Evolutionary conservation across 2,329 filamentous ascomycete genomes (phyloP), one percentile per base, ranked within the genome.

Genomic region (Penicillium sp.): DNA sequence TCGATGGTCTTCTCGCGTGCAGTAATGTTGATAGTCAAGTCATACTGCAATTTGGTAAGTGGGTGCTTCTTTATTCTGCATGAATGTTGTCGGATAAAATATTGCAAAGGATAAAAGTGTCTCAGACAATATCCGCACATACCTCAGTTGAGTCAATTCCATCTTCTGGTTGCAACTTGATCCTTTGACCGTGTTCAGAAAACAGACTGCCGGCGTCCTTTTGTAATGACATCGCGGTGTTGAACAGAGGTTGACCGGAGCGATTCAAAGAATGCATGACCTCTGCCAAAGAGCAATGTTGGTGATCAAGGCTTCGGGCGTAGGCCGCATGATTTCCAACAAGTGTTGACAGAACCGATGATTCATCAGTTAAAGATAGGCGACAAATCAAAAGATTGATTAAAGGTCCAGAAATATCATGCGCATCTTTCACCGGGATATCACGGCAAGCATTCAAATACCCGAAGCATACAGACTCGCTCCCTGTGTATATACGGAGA

Each of bases 181-280:
- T 46, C 25, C 11, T 46, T 46, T 46, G n/a, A 6, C 4, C 16
- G 16, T 23, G n/a, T 7, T 39, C 29, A n/a, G 36, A 16, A 15
- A 39, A 31, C 16, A 13, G 6, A 33, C 38, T 41, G 15, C 19
- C 21, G 21, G 40, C 21, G 3, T 57, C 49, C 16, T 51, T 57
- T 5, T 63, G 60, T 15, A 64, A 21, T 1, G 63, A 65, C 58
- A 65, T 59, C 1, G 58, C 61, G 4, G 64, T 65, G n/a, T 64
- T 65, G 45, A 66, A 66, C 33, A 64, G 44, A 10, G 62, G 47
- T 31, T 60, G 55, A 5, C 58, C 55, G 6, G 57, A 41, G 7
- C 57, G 57, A 31, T 49, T 48, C 4, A 65, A 45, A 11, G 52
- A 56, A 34, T 59, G 61, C 19, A 59, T 36, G 2, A 61, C 51